phyloP scores from a whole-genome alignment of 331 rosid genomes.

The Acacia pycnantha region DNA sequence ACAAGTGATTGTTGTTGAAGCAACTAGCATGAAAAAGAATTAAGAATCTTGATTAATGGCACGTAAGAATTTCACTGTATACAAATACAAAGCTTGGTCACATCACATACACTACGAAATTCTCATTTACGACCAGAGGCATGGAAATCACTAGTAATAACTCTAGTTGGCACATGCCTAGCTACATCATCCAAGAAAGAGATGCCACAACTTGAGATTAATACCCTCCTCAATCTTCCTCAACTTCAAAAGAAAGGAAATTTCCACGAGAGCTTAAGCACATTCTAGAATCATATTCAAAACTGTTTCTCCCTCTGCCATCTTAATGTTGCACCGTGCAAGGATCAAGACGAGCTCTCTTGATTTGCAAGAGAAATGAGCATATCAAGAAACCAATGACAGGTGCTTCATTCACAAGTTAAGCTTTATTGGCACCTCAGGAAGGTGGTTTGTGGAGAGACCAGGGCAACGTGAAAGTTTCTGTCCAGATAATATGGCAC shows the following conservation, averaged over 20 bases:
- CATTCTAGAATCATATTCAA: background rate
- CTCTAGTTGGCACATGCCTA: background rate
- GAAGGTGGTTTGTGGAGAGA: slow-evolving; percentile 17
- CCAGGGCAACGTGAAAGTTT: slow-evolving; percentile 11
- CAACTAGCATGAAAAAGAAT: background rate
- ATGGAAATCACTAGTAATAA: background rate
- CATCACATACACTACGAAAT: background rate
- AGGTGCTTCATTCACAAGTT: slow-evolving; percentile 12
- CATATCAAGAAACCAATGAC: background rate
- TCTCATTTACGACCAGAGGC: background rate
- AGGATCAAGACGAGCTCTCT: background rate
- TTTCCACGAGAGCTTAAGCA: background rate
- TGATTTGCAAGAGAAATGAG: slow-evolving; percentile 17
- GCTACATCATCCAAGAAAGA: background rate
- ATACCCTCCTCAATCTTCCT: slow-evolving; percentile 14
- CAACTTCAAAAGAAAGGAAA: background rate
- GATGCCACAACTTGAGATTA: slow-evolving; percentile 2
- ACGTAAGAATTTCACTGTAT: background rate
- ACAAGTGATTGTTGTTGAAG: background rate
- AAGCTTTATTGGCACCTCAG: slow-evolving; percentile 19
- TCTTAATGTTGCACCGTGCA: slow-evolving; percentile 5
- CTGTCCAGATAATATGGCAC: slow-evolving; percentile 12
- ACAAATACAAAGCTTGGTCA: background rate
- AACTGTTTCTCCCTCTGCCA: background rate
- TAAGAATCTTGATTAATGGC: background rate